phyloP scores from a whole-genome alignment of 768 basidiomycete genomes.

The Dictyophora rubrovolvata region DNA sequence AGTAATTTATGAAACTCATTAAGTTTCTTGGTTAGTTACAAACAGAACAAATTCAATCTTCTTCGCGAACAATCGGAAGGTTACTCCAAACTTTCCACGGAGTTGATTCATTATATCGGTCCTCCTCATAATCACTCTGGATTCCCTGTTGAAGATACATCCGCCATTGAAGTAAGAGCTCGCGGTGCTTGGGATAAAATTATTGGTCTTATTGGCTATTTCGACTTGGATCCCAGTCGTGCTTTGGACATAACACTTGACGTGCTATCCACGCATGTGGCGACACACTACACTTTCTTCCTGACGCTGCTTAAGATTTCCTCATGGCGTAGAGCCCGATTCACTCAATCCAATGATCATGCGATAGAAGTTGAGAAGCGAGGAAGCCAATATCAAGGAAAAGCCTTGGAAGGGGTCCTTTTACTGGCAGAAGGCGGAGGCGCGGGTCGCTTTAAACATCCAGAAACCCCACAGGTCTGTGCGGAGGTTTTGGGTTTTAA shows the following conservation, averaged over 20 bases:
- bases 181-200: slow-evolving; percentile 72
- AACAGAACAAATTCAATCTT: slow-evolving; percentile 97
- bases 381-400: slow-evolving; percentile 37
- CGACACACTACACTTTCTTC: slow-evolving; percentile 83
- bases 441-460: slow-evolving; percentile 13
- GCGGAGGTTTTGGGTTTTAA: slow-evolving; percentile 98
- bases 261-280: slow-evolving; percentile 71
- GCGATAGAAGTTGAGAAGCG: not conserved
- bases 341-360: not conserved
- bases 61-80: slow-evolving; percentile 96
- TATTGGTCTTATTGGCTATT: slow-evolving; percentile 86
- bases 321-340: slow-evolving; percentile 51
- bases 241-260: slow-evolving; percentile 92
- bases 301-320: slow-evolving; percentile 76
- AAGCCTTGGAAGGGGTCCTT: slow-evolving; percentile 59
- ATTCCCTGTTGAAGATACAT: slow-evolving; percentile 52
- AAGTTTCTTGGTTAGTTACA: slow-evolving; percentile 50
- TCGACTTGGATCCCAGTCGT: slow-evolving; percentile 91
- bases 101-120: slow-evolving; percentile 69
- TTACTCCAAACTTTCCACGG: slow-evolving; percentile 83
- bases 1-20: not conserved
- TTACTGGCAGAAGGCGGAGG: slow-evolving; percentile 35
- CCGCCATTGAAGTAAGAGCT: slow-evolving; percentile 52
- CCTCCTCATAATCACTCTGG: slow-evolving; percentile 61
- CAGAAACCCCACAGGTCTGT: slow-evolving; percentile 46